A percentile compares a stretch with the other conserved stretches of the same genome.
Evolutionary conservation across 805 yeast genomes (phyloP).

Genomic region (Huiozyma naganishii): DNA sequence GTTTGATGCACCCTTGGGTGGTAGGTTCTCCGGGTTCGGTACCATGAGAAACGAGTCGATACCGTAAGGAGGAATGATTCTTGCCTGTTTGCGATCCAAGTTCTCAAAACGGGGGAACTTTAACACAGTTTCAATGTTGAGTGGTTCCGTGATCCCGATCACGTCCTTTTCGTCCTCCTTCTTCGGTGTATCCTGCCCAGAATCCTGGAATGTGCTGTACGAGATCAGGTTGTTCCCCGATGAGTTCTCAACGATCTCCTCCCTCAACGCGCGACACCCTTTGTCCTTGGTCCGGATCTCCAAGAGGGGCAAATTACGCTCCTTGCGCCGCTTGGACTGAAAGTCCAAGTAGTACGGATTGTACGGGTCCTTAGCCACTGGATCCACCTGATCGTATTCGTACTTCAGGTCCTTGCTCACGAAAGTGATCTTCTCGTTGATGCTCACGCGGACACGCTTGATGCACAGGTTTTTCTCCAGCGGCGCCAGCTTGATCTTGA

Average conservation of each 20-base stretch:
- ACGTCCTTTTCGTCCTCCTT: constrained; percentile 9
- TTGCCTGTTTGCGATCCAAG: constrained; percentile 18
- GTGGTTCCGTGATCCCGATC: constrained; percentile 19
- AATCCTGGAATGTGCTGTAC: constrained; percentile 28
- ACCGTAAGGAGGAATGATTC: constrained; percentile 27
- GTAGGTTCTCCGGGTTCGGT: constrained; percentile 9
- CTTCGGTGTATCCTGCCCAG: not conserved
- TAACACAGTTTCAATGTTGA: constrained; percentile 21
- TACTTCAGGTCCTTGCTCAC: constrained; percentile 44
- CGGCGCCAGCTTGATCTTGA: constrained; percentile 60
- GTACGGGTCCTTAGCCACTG: constrained; percentile 26
- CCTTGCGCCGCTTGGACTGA: constrained; percentile 30
- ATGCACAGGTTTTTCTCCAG: constrained; percentile 49
- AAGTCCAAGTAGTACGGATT: constrained; percentile 28
- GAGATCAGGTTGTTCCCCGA: constrained; percentile 51
- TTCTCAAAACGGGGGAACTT: constrained; percentile 26
- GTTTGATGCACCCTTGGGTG: not conserved
- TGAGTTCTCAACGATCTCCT: constrained; percentile 42
- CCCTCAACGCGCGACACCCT: constrained; percentile 44
- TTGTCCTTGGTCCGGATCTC: constrained; percentile 54
- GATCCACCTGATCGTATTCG: constrained; percentile 45
- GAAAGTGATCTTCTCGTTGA: constrained; percentile 58
- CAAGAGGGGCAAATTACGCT: constrained; percentile 47
- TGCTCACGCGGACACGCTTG: constrained; percentile 55
- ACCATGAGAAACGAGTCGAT: constrained; percentile 20